Base-by-base conservation (phyloP, 495 filamentous ascomycete genomes). In the Lasiosphaeris hirsuta region DNA sequence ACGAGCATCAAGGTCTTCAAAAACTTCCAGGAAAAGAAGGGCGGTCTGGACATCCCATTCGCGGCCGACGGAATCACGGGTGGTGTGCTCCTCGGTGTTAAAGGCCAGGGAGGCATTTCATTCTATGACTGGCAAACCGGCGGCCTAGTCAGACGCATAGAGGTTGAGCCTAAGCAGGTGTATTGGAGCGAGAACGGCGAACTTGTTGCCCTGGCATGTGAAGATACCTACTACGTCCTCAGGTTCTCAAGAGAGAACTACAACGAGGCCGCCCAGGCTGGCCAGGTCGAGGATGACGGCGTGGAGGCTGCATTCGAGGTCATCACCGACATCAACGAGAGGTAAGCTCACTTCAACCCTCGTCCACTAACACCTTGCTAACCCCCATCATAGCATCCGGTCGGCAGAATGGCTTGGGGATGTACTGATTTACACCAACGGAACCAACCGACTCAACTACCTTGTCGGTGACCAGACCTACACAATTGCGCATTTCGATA, bases 321-420 rank as follows among this genome's bases (percentile, higher is more conserved):
- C 37, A 86, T 97, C 47, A 95, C 91, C 18, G 94, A 97, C 67
- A 91, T 97, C 70, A 92, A 89, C 57, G 95, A 98, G 75, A 87
- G 82, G 83, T 86, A 73, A 69, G 76, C 51, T 19, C 14, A 36
- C 15, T 23, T 35, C 18, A 36, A 30, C 1, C 5, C 14, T 0
- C 5, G 41, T 4, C 36, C 42, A 3, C 18, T 38, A 15, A 38
- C 9, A 13, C 7, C 13, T 46, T 45, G 45, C 69, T 73, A 63
- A 72, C 48, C 38, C 38, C 17, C 8, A 30, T 7, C 8, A 30
- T 54, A 89, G 85, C 59, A 90, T 97, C 43, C 86, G 89, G 46
- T 96, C 95, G n/a, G 94, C 91, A 44, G 86, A 94, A 75, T 99
- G 94, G 94, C 87, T 99, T 55, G 94, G 94, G 19, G 94, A 99